Conservation (phyloP, 768 basidiomycete species). For the Termitomyces sp. region DNA sequence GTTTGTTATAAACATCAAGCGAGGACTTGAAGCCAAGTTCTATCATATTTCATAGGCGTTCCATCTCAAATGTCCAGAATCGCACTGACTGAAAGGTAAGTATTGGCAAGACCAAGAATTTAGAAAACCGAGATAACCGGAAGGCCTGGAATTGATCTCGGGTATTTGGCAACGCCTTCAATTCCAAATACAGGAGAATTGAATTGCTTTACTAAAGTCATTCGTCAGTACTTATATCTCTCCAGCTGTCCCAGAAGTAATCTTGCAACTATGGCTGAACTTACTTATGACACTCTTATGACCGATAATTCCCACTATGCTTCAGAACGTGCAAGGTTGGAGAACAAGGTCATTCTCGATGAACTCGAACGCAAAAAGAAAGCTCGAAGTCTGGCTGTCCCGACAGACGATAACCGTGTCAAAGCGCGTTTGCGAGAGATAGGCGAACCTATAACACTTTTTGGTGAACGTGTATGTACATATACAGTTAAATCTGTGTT, state of each 20-base stretch:
- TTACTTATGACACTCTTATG: slow-evolving; percentile 68
- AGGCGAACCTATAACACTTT: slow-evolving; percentile 95
- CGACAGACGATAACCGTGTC: slow-evolving; percentile 94
- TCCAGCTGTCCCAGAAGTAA: background rate
- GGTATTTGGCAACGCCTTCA: background rate
- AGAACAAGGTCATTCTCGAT: slow-evolving; percentile 85
- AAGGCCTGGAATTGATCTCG: background rate
- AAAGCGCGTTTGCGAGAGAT: slow-evolving; percentile 85
- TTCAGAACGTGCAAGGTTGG: slow-evolving; percentile 67
- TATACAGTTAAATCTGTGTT: background rate
- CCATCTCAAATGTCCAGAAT: background rate
- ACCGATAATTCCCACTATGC: slow-evolving; percentile 76
- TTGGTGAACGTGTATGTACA: slow-evolving; percentile 89
- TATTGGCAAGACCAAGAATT: background rate
- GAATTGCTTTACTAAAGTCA: background rate
- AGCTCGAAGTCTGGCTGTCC: slow-evolving; percentile 88
- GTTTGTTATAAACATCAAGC: background rate
- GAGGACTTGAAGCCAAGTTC: background rate
- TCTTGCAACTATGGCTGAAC: slow-evolving; percentile 53
- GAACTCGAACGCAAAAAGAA: slow-evolving; percentile 98
- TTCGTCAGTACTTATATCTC: background rate
- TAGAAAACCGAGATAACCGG: background rate
- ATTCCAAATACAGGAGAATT: background rate
- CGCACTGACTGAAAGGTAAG: background rate
- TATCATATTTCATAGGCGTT: background rate